Base-by-base conservation (phyloP, 129 eudicot species). In the Chrysanthemum seticuspe region DNA sequence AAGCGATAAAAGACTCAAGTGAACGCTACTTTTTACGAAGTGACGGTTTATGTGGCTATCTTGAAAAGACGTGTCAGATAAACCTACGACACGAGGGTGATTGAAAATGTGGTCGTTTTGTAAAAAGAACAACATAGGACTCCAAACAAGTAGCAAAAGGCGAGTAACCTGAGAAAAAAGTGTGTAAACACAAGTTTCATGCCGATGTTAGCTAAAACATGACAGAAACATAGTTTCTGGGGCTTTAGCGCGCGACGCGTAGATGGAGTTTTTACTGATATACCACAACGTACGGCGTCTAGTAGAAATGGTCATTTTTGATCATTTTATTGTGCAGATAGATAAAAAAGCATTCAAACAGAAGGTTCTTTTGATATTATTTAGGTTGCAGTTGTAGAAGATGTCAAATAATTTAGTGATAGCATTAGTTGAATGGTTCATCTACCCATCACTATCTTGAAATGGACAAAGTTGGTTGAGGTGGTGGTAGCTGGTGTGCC, bases 401-500 rank as follows among this genome's bases (percentile, higher is more conserved):
- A 69, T 53, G 47, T 54, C 44, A 76, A 56, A 67, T 18, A 51
- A 50, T 6, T 36, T 5, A 36, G 7, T 36, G 8, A 36, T 74
- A 51, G 0, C 6, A 31, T 23, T 25, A 57, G 81, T 63, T 72
- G 77, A 71, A 76, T 67, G 68, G 68, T 76, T 68, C 75, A 76
- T 54, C 79, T 25, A 75, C 79, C 79, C 60, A 66, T 75, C 15
- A 48, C 68, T 44, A 67, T 27, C 70, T 74, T 67, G 80, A 76
- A 70, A 61, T 56, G 62, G 75, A 78, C 76, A 47, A 62, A 62
- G 76, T 78, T 36, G 66, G 76, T 55, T 78, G 82, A 45, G 77
- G 62, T 70, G 75, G 62, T 76, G 36, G 61, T 31, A 6, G 75
- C 69, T 77, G 71, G 64, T 68, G 73, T 77, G 66, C 70, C 75